Conservation (phyloP, 2,329 filamentous ascomycete genomes). For the Elsinoe batatas region DNA sequence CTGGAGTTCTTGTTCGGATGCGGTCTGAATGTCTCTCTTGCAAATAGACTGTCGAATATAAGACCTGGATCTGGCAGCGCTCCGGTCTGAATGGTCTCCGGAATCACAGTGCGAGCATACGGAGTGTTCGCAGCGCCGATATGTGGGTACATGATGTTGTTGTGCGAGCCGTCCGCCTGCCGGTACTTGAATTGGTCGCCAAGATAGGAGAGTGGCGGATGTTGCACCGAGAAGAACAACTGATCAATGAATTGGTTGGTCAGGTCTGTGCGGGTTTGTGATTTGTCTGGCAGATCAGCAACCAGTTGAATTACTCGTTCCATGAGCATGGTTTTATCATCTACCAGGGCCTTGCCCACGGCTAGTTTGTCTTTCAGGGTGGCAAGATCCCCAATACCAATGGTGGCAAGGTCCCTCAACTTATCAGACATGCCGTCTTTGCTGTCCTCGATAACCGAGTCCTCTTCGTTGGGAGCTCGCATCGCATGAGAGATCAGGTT, state of each 20-base stretch:
- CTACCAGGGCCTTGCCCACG: not conserved
- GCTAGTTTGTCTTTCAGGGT: too few species aligned
- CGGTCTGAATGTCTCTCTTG: constrained; percentile 38
- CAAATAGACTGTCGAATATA: constrained; percentile 54
- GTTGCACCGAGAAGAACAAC: constrained; percentile 62
- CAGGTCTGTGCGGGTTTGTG: constrained; percentile 34
- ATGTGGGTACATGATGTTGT: constrained; percentile 56
- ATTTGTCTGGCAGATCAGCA: constrained; percentile 5
- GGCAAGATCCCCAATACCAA: too few species aligned
- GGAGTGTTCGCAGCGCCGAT: constrained; percentile 58
- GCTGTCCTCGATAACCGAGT: too few species aligned
- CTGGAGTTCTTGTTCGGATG: constrained; percentile 61
- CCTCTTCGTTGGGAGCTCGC: too few species aligned
- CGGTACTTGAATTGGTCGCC: constrained; percentile 54
- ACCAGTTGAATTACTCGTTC: constrained; percentile 9
- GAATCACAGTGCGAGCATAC: constrained; percentile 40
- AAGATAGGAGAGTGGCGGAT: constrained; percentile 51
- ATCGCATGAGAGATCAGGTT: too few species aligned
- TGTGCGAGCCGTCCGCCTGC: constrained; percentile 59
- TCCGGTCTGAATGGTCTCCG: constrained; percentile 43
- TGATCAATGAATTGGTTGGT: constrained; percentile 56
- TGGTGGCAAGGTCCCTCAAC: too few species aligned
- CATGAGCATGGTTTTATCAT: not conserved
- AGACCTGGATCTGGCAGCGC: constrained; percentile 56
- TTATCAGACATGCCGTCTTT: too few species aligned